These are phyloP conservation scores for Pestalotiopsis sp. DNA, from an alignment of 2,329 filamentous ascomycete species.

Conservation along the genomic window DNA sequence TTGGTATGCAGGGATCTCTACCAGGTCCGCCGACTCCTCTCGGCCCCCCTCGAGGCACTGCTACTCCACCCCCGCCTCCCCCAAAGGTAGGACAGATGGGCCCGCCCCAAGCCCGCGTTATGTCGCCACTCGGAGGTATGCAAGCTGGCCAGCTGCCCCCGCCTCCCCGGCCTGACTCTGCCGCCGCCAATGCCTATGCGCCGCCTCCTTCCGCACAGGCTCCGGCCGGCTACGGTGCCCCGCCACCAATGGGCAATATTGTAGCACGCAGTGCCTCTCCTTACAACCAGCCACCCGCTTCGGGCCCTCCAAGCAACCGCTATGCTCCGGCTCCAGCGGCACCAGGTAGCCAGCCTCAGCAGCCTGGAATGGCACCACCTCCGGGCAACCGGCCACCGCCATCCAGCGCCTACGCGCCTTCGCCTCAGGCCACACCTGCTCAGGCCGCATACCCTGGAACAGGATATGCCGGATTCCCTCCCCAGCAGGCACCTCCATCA, in stretches of 20 bases:
- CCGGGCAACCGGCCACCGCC: slow-evolving; percentile 48
- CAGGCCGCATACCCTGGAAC: slow-evolving; percentile 65
- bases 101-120: slow-evolving; percentile 68
- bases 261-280: slow-evolving; percentile 79
- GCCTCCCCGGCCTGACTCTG: slow-evolving; percentile 54
- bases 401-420: slow-evolving; percentile 48
- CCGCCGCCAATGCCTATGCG: slow-evolving; percentile 66
- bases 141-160: slow-evolving; percentile 46
- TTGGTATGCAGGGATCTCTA: slow-evolving; percentile 68
- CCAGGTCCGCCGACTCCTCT: slow-evolving; percentile 55
- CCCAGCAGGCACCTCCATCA: slow-evolving; percentile 37
- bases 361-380: slow-evolving; percentile 29
- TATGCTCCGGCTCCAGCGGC: slow-evolving; percentile 71
- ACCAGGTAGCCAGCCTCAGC: slow-evolving; percentile 44
- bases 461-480: slow-evolving; percentile 45
- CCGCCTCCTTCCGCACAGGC: slow-evolving; percentile 53
- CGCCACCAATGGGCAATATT: slow-evolving; percentile 50
- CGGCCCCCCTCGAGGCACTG: slow-evolving; percentile 61
- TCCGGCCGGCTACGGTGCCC: slow-evolving; percentile 28
- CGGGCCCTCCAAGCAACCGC: slow-evolving; percentile 70
- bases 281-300: slow-evolving; percentile 78
- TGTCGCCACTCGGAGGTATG: slow-evolving; percentile 68
- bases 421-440: slow-evolving; percentile 47
- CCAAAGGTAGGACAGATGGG: slow-evolving; percentile 66
- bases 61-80: slow-evolving; percentile 78